Percentiles rank a stretch among this genome's conserved stretches.
These are phyloP conservation scores for Marvania coccoides DNA, from an alignment of 139 green algal genomes.

Conservation along the genomic window DNA sequence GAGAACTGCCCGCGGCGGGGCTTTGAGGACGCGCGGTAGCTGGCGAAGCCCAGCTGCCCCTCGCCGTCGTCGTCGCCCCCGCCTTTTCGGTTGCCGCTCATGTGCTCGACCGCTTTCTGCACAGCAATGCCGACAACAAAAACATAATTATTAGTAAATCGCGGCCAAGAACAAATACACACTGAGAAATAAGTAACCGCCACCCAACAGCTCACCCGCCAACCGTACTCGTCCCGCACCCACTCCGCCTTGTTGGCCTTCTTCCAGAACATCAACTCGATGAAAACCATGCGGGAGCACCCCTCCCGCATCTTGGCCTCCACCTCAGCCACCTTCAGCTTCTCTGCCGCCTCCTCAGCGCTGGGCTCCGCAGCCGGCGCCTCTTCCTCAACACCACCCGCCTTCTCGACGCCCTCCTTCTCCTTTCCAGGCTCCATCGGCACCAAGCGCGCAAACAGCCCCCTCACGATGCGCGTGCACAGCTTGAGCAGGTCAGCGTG, in stretches of 20 bases:
- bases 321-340: background rate
- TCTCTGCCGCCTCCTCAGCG: background rate
- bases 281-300: constrained; percentile 41
- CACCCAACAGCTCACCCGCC: no score
- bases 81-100: background rate
- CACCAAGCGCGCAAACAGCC: constrained; percentile 43
- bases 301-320: constrained; percentile 20
- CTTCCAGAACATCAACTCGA: constrained; percentile 84
- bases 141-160: no score
- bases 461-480: constrained; percentile 34
- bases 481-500: constrained; percentile 7
- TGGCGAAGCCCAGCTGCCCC: constrained; percentile 8
- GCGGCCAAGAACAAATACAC: background rate
- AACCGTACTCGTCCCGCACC: constrained; percentile 60
- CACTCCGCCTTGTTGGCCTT: constrained; percentile 25
- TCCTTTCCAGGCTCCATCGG: constrained; percentile 10
- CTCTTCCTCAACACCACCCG: background rate
- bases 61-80: background rate
- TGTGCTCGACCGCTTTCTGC: background rate
- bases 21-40: background rate
- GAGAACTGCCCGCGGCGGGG: background rate
- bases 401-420: constrained; percentile 11
- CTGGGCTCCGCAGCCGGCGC: constrained; percentile 1
- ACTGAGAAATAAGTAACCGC: background rate
- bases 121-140: background rate